Evolutionary conservation across 495 filamentous ascomycete genomes (phyloP).

Genomic region (Aspergillus conjunctus): DNA sequence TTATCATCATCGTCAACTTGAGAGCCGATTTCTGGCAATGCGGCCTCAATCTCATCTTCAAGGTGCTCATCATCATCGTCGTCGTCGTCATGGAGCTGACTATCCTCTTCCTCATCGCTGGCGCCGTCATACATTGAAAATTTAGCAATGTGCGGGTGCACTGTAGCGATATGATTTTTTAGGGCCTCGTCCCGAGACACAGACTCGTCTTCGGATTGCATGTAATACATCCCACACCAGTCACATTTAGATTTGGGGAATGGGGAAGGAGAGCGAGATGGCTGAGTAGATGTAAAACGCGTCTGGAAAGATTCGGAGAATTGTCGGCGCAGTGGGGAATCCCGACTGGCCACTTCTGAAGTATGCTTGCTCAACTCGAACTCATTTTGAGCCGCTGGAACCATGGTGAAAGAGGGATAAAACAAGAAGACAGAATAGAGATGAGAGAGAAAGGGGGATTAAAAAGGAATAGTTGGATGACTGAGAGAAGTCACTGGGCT

Average conservation of each 20-base stretch:
- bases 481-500: slow-evolving; percentile 7
- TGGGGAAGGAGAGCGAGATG: slow-evolving; percentile 41
- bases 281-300: slow-evolving; percentile 41
- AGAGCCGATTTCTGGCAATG: slow-evolving; percentile 4
- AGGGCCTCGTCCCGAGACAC: slow-evolving; percentile 34
- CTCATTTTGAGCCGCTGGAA: slow-evolving; percentile 40
- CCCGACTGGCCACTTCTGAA: slow-evolving; percentile 45
- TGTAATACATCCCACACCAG: slow-evolving; percentile 44
- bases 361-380: slow-evolving; percentile 44
- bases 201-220: slow-evolving; percentile 30
- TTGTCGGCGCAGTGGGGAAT: slow-evolving; percentile 47
- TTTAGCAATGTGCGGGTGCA: slow-evolving; percentile 37
- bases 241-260: slow-evolving; percentile 34
- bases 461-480: slow-evolving; percentile 17
- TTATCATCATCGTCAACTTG: slow-evolving; percentile 23
- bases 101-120: slow-evolving; percentile 21
- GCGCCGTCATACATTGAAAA: slow-evolving; percentile 10
- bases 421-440: slow-evolving; percentile 11
- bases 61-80: slow-evolving; percentile 17
- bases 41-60: slow-evolving; percentile 18
- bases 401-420: slow-evolving; percentile 33
- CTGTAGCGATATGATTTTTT: slow-evolving; percentile 34
- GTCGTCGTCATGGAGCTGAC: slow-evolving; percentile 16
- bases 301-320: slow-evolving; percentile 47
- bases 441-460: slow-evolving; percentile 9